Evolutionary conservation across 192 early-diverging fungal genomes (phyloP), one percentile per base, ranked within the genome.

Genomic region (Coemansia sp.): DNA sequence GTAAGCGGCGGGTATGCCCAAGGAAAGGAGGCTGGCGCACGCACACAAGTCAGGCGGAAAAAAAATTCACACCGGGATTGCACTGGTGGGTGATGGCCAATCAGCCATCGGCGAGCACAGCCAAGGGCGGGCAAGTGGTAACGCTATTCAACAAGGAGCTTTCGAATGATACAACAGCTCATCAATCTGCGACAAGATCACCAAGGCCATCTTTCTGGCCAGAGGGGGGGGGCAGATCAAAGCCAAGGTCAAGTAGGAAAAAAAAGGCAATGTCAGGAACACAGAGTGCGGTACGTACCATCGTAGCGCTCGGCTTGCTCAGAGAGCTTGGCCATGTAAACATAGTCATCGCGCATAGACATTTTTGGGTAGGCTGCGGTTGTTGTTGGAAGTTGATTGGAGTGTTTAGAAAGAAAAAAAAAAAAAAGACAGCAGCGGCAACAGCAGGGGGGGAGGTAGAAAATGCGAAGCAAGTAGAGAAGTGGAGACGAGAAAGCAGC

Each of bases 301-400:
- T 98, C 96, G 83, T 98, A 98, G 73, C 96, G 90, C 86, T 98
- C 96, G 67, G 96, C 96, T 84, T 98, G 96, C 85, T 98, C 96
- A 71, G 95, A 91, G 74, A 98, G 91, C 90, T 96, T 96, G 86
- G 95, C 95, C 93, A 95, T 94, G 89, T 95, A 98, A 65, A 95
- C 96, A 82, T 90, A 88, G 79, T 94, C 89, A 67, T 88, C 87
- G 67, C 85, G 79, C 35, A 76, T 16, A 61, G 39, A 37, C 20
- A 62, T 50, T 50, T 50, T 50, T 67, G 12, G 16, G 21, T 23
- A 18, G 9, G 41, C 37, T 34, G 31, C 16, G 45, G 53, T 55
- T 57, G 34, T 31, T 57, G 6, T 57, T 18, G 55, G 47, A 50
- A 33, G 35, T 14, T 53, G 35, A 2, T 41, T 23, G 18, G 23